phyloP scores from a whole-genome alignment of 2,329 filamentous ascomycete species.

The Pseudocercospora ulei region DNA sequence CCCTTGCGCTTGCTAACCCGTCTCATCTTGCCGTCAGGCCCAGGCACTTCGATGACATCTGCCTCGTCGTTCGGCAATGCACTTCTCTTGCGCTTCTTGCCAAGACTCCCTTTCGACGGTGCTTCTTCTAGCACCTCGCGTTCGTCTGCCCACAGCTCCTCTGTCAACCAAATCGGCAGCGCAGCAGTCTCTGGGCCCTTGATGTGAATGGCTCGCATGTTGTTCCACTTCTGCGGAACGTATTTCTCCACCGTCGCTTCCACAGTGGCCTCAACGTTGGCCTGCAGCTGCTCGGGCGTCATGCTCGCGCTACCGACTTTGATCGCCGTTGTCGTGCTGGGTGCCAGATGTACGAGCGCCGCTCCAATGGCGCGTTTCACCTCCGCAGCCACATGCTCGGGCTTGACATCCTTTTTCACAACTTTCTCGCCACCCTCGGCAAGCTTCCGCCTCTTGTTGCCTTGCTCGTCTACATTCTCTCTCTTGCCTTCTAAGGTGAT shows the following conservation, averaged over 20 bases:
- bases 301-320: constrained; percentile 68
- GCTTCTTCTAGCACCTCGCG: constrained; percentile 57
- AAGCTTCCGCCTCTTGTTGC: constrained; percentile 41
- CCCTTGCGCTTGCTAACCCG: constrained; percentile 23
- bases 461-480: constrained; percentile 44
- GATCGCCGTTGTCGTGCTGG: constrained; percentile 69
- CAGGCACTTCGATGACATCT: constrained; percentile 29
- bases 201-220: constrained; percentile 74
- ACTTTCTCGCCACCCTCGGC: constrained; percentile 35
- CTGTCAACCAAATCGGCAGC: constrained; percentile 86
- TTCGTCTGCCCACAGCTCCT: constrained; percentile 79
- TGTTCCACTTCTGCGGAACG: constrained; percentile 77
- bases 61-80: constrained; percentile 24
- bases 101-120: constrained; percentile 28
- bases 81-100: constrained; percentile 33
- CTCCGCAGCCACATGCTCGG: constrained; percentile 64
- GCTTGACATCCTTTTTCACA: constrained; percentile 44
- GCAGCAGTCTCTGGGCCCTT: constrained; percentile 83
- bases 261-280: constrained; percentile 68
- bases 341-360: constrained; percentile 71
- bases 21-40: constrained; percentile 33
- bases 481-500: constrained; percentile 56
- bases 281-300: constrained; percentile 63
- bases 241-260: constrained; percentile 63
- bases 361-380: constrained; percentile 65